Conservation (phyloP, 208 protist species). For the Trypanosoma conorhini region DNA sequence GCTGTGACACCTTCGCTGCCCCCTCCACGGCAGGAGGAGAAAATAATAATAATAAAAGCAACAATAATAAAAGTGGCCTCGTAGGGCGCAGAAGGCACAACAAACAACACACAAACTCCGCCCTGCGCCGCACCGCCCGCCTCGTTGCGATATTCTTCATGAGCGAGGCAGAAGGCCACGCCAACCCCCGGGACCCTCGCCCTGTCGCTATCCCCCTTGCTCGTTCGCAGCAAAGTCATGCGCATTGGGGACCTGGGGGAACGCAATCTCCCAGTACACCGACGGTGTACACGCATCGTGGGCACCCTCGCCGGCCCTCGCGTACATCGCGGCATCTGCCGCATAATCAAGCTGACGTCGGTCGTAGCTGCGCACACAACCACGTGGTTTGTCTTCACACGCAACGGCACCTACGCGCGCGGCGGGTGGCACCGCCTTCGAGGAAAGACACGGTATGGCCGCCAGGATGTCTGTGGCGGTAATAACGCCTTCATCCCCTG, state of each 20-base stretch:
- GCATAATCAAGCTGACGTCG: constrained; percentile 19
- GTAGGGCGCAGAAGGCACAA: too few relatives aligned
- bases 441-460: constrained; percentile 22
- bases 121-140: too few relatives aligned
- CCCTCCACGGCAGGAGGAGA: too few relatives aligned
- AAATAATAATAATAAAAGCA: too few relatives aligned
- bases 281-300: constrained; percentile 42
- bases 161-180: too few relatives aligned
- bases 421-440: not conserved
- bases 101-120: too few relatives aligned
- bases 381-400: not conserved
- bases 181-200: not conserved
- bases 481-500: not conserved
- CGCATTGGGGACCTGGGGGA: constrained; percentile 26
- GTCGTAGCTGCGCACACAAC: constrained; percentile 19
- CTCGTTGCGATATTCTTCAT: not conserved
- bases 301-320: not conserved
- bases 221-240: not conserved
- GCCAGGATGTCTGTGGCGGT: constrained; percentile 37
- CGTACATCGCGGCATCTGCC: constrained; percentile 6
- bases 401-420: not conserved
- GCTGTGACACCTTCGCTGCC: too few relatives aligned
- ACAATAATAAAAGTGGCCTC: too few relatives aligned
- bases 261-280: constrained; percentile 75
- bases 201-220: not conserved